Conservation (phyloP, 805 yeast genomes). For the Kockiozyma suomiensis region DNA sequence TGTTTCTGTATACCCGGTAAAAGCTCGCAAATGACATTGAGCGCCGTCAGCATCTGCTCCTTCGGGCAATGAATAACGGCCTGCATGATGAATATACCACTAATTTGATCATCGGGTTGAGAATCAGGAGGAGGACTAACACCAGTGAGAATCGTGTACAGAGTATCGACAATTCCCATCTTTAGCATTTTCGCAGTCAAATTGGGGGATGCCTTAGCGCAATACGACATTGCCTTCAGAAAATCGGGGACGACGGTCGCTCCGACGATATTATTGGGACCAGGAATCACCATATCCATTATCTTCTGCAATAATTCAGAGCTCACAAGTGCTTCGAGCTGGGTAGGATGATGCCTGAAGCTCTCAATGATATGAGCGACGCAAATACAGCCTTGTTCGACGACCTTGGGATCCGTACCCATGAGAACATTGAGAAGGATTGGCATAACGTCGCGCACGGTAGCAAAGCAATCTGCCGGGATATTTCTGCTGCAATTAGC, state of each 20-base stretch:
- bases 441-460: slow-evolving; percentile 61
- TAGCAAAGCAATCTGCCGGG: slow-evolving; percentile 48
- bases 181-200: slow-evolving; percentile 51
- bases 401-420: slow-evolving; percentile 59
- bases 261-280: slow-evolving; percentile 25
- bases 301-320: slow-evolving; percentile 42
- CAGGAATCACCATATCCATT: slow-evolving; percentile 21
- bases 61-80: slow-evolving; percentile 74
- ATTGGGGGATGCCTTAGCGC: slow-evolving; percentile 49
- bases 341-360: slow-evolving; percentile 47
- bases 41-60: slow-evolving; percentile 57
- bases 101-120: slow-evolving; percentile 40
- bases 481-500: slow-evolving; percentile 66
- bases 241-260: slow-evolving; percentile 21
- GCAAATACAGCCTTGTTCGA: slow-evolving; percentile 67
- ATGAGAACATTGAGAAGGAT: slow-evolving; percentile 54
- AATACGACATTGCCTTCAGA: slow-evolving; percentile 48
- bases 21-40: slow-evolving; percentile 58
- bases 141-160: slow-evolving; percentile 55
- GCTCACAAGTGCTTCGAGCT: slow-evolving; percentile 51
- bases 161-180: slow-evolving; percentile 52
- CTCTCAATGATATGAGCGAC: slow-evolving; percentile 60
- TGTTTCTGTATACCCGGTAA: slow-evolving; percentile 51
- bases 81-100: slow-evolving; percentile 56
- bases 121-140: slow-evolving; percentile 45